A percentile compares a stretch with the other conserved stretches of the same genome.
These are phyloP conservation scores for Fusarium palustre DNA, from an alignment of 2,329 filamentous ascomycete species.

Conservation along the genomic window DNA sequence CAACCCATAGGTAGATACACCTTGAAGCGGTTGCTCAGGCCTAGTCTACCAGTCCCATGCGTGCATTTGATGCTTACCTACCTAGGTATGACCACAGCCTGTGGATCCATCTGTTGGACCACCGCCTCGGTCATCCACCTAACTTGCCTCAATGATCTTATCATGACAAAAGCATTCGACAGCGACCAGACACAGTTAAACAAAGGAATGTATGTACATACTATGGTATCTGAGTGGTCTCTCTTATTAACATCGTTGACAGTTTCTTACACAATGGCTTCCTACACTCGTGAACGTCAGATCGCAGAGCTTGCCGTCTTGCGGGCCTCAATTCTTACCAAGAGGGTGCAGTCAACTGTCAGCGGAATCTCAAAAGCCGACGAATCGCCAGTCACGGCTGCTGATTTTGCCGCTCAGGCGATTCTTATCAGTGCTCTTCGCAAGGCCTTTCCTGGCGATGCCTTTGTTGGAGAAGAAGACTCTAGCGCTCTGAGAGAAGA, in stretches of 20 bases:
- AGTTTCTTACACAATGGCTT: conserved; percentile 33
- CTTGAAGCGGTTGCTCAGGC: neutral
- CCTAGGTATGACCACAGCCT: conserved; percentile 2
- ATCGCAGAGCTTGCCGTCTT: conserved; percentile 62
- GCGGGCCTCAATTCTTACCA: conserved; percentile 68
- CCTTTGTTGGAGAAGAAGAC: conserved; percentile 72
- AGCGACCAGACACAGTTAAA: neutral
- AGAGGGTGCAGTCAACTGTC: conserved; percentile 57
- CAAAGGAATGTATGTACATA: neutral
- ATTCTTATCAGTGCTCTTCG: conserved; percentile 69
- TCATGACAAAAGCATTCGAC: neutral
- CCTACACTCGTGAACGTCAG: conserved; percentile 48
- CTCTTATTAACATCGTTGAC: neutral
- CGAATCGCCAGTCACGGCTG: conserved; percentile 70
- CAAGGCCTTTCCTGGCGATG: conserved; percentile 64
- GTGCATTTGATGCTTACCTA: conserved; percentile 5
- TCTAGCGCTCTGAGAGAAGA: conserved; percentile 64
- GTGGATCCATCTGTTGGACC: conserved; percentile 3
- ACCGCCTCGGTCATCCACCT: neutral
- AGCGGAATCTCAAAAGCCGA: conserved; percentile 67
- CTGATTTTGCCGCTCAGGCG: conserved; percentile 73
- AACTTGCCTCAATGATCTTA: neutral
- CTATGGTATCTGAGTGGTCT: neutral
- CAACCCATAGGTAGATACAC: neutral
- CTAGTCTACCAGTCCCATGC: neutral